These are phyloP conservation scores for Fusarium sp. DNA, from an alignment of 2,329 filamentous ascomycete genomes.

Conservation along the genomic window DNA sequence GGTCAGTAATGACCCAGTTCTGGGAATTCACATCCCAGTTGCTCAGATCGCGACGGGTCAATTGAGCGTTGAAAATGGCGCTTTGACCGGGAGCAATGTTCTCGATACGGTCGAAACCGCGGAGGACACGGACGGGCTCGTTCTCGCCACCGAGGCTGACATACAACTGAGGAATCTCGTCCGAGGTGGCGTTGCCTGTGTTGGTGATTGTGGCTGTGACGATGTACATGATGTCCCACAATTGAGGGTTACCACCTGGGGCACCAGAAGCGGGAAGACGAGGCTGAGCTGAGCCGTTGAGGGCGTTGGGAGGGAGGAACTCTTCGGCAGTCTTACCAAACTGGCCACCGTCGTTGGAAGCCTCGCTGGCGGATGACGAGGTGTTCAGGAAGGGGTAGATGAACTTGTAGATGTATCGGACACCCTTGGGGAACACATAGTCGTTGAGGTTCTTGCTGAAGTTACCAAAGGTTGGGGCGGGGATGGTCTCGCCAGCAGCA, in stretches of 20 bases:
- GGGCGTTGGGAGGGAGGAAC: slow-evolving; percentile 68
- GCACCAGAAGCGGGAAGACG: slow-evolving; percentile 60
- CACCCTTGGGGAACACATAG: slow-evolving; percentile 72
- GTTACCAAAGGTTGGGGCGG: slow-evolving; percentile 72
- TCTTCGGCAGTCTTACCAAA: slow-evolving; percentile 67
- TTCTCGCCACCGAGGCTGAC: slow-evolving; percentile 80
- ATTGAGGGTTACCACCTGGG: slow-evolving; percentile 70
- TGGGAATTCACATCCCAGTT: slow-evolving; percentile 86
- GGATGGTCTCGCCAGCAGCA: slow-evolving; percentile 67
- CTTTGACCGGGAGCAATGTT: slow-evolving; percentile 75
- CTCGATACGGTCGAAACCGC: slow-evolving; percentile 80
- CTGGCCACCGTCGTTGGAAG: slow-evolving; percentile 62
- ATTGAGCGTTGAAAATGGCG: slow-evolving; percentile 70
- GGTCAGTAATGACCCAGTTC: slow-evolving; percentile 77
- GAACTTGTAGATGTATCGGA: slow-evolving; percentile 62
- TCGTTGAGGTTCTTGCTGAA: slow-evolving; percentile 69
- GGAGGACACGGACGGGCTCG: slow-evolving; percentile 73
- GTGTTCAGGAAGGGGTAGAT: slow-evolving; percentile 80
- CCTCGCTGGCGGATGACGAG: slow-evolving; percentile 63
- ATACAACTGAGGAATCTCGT: slow-evolving; percentile 82
- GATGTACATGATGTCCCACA: slow-evolving; percentile 76
- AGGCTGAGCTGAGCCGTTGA: slow-evolving; percentile 65
- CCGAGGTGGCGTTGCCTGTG: slow-evolving; percentile 70
- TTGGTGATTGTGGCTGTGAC: slow-evolving; percentile 76
- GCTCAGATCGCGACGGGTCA: slow-evolving; percentile 83